Evolutionary conservation across 2,329 filamentous ascomycete genomes (phyloP).

Genomic region (Ceratocystiopsis minuta): DNA sequence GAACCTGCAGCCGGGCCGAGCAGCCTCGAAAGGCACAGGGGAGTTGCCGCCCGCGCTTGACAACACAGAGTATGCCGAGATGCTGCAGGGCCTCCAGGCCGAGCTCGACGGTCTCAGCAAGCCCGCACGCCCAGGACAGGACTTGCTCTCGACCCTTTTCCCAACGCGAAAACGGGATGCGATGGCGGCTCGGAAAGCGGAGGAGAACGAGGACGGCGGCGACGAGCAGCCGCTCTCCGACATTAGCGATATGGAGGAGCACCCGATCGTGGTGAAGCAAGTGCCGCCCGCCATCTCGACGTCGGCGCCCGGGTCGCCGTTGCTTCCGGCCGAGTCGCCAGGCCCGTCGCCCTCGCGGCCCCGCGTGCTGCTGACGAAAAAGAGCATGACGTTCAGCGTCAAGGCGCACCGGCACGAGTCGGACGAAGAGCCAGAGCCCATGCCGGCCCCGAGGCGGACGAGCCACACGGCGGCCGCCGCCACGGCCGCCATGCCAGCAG

Average conservation of each 20-base stretch:
- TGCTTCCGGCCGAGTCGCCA: slow-evolving; percentile 1
- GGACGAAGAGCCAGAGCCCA: slow-evolving; percentile 4
- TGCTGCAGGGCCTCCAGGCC: slow-evolving; percentile 26
- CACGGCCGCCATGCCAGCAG: too few relatives aligned
- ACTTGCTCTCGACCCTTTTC: neutral
- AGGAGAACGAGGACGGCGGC: slow-evolving; percentile 1
- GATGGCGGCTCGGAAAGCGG: neutral
- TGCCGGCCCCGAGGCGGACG: too few relatives aligned
- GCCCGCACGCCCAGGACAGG: too few relatives aligned
- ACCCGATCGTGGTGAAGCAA: slow-evolving; percentile 10
- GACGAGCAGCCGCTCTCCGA: slow-evolving; percentile 27
- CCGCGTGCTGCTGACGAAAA: slow-evolving; percentile 5
- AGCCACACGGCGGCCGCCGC: too few relatives aligned
- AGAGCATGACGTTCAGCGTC: slow-evolving; percentile 8
- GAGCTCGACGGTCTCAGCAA: slow-evolving; percentile 2
- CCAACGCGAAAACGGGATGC: neutral
- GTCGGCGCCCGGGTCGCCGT: neutral
- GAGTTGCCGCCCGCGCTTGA: neutral
- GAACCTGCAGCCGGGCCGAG: slow-evolving; percentile 23
- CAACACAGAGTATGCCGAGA: slow-evolving; percentile 21
- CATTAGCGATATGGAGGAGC: slow-evolving; percentile 35
- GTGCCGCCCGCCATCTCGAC: neutral
- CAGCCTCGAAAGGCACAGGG: slow-evolving; percentile 13
- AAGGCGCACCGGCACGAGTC: slow-evolving; percentile 4
- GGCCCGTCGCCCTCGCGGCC: slow-evolving; percentile 4